A percentile compares a stretch with the other conserved stretches of the same genome.
phyloP scores from a whole-genome alignment of 352 stramenopile genomes.

The Phytophthora lateralis region DNA sequence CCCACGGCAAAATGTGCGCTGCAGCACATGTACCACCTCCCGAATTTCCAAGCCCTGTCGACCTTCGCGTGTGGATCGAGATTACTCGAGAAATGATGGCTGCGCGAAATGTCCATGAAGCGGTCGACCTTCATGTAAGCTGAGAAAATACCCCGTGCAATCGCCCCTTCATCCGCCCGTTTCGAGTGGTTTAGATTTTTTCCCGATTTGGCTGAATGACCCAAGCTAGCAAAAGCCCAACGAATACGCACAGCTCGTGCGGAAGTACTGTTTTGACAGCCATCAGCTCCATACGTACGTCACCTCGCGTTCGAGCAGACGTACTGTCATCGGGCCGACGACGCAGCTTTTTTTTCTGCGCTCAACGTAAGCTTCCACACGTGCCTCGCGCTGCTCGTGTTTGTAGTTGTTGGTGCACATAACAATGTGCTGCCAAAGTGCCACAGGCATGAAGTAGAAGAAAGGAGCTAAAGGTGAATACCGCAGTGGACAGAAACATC shows the following conservation, averaged over 20 bases:
- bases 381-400: neutral
- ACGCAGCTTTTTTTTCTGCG: neutral
- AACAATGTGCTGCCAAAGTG: slow-evolving; percentile 13
- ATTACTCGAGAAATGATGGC: no score
- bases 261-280: no score
- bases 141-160: no score
- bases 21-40: neutral
- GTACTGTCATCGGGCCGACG: neutral
- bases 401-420: slow-evolving; percentile 11
- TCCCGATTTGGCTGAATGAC: no score
- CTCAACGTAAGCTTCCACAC: slow-evolving; percentile 3
- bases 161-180: no score
- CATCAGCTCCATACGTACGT: neutral
- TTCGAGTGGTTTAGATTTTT: no score
- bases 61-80: neutral
- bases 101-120: no score
- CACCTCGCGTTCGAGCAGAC: neutral
- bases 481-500: no score
- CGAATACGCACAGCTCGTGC: no score
- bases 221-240: no score
- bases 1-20: neutral
- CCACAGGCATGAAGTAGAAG: neutral
- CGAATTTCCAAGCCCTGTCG: slow-evolving; percentile 6
- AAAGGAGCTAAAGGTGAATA: no score
- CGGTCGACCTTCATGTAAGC: no score